phyloP scores from a whole-genome alignment of 1,284 basidiomycete species.

The Leccinum variabile region DNA sequence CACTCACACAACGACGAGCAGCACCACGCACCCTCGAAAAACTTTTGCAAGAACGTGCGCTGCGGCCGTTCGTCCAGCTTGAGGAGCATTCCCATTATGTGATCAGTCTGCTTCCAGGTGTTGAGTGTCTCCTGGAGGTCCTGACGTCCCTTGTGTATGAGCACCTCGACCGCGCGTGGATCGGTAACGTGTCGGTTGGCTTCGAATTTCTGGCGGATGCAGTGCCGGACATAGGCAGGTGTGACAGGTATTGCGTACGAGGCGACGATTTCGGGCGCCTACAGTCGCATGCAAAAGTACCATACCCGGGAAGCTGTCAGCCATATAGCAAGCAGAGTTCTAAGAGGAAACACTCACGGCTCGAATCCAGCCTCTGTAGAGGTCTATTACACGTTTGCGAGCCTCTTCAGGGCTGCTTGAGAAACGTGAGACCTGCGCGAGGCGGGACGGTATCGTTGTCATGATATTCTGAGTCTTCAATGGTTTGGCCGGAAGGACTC shows the following conservation, averaged over 20 bases:
- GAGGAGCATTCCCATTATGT: slow-evolving; percentile 68
- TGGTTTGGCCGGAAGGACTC: slow-evolving; percentile 11
- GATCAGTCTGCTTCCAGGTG: slow-evolving; percentile 86
- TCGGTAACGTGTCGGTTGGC: slow-evolving; percentile 83
- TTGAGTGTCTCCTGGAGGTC: slow-evolving; percentile 97
- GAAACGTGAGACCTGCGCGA: slow-evolving; percentile 69
- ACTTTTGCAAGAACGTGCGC: slow-evolving; percentile 80
- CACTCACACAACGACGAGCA: not conserved
- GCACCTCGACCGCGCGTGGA: slow-evolving; percentile 81
- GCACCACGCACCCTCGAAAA: slow-evolving; percentile 69
- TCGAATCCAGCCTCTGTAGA: slow-evolving; percentile 94
- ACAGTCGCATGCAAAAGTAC: not conserved
- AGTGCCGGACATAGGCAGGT: slow-evolving; percentile 78
- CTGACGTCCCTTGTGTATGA: slow-evolving; percentile 83
- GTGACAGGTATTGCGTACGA: slow-evolving; percentile 87
- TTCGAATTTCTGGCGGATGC: slow-evolving; percentile 89
- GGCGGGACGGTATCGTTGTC: slow-evolving; percentile 89
- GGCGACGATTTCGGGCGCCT: slow-evolving; percentile 89
- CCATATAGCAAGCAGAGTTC: not conserved
- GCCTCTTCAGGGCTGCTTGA: slow-evolving; percentile 69
- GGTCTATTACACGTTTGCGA: slow-evolving; percentile 66
- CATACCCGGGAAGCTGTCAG: not conserved
- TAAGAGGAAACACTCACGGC: slow-evolving; percentile 53
- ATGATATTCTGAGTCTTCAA: slow-evolving; percentile 38
- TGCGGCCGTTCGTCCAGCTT: slow-evolving; percentile 49